Evolutionary conservation across 2,329 filamentous ascomycete genomes (phyloP).

Genomic region (Arachnopeziza araneosa): DNA sequence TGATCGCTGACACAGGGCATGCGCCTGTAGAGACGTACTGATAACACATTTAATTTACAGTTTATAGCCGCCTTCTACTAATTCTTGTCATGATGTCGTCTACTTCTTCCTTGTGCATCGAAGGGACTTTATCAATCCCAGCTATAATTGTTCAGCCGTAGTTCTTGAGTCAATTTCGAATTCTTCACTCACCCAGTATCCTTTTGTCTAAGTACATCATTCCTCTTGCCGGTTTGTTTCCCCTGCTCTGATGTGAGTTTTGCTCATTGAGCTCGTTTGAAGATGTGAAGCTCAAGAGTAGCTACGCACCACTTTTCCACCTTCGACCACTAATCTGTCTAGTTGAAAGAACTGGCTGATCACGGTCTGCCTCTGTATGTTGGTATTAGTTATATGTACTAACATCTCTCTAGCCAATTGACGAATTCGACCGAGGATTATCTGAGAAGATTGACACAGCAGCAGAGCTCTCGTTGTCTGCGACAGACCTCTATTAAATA

Average conservation of each 20-base stretch:
- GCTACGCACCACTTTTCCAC: conserved; percentile 63
- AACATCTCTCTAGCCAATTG: not conserved
- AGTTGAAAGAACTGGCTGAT: conserved; percentile 93
- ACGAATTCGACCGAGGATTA: not conserved
- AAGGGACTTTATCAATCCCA: not conserved
- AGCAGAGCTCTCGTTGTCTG: not conserved
- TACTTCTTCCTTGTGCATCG: not conserved
- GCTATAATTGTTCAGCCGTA: not conserved
- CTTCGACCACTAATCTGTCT: conserved; percentile 87
- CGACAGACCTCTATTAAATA: conserved; percentile 8
- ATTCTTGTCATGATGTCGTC: not conserved
- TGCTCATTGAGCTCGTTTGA: not conserved
- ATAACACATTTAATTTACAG: not conserved
- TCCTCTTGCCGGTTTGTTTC: conserved; percentile 62
- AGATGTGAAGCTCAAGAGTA: conserved; percentile 13
- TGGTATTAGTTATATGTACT: not conserved
- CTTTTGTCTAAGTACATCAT: conserved; percentile 68
- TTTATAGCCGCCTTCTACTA: not conserved
- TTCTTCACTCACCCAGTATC: conserved; percentile 61
- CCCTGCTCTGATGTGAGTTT: conserved; percentile 40
- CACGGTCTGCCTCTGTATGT: conserved; percentile 77
- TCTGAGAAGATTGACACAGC: not conserved
- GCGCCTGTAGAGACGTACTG: too few species aligned
- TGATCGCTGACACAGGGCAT: too few species aligned
- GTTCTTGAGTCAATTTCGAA: not conserved